These are phyloP conservation scores for Agrocybe praecox DNA, from an alignment of 768 basidiomycete species.

Conservation along the genomic window DNA sequence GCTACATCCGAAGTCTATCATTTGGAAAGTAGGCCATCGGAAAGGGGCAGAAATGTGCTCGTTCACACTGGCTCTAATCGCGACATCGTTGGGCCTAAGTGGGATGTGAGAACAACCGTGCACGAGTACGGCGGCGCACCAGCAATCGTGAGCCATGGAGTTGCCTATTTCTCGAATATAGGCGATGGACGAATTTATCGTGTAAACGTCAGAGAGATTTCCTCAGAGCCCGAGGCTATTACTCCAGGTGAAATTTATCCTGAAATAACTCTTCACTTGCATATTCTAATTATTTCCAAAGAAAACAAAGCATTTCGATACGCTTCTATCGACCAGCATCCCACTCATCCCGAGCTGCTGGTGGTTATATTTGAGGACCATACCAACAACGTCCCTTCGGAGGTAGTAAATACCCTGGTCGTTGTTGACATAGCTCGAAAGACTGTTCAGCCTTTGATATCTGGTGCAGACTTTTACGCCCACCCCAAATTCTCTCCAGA, in stretches of 20 bases:
- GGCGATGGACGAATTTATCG: conserved; percentile 56
- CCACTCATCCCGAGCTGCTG: conserved; percentile 51
- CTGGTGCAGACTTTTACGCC: conserved; percentile 78
- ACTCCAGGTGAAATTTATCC: conserved; percentile 57
- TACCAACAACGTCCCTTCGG: conserved; percentile 49
- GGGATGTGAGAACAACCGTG: conserved; percentile 63
- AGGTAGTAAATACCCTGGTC: conserved; percentile 59
- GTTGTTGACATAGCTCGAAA: conserved; percentile 52
- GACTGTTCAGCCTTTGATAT: conserved; percentile 43
- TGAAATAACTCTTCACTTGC: conserved; percentile 4
- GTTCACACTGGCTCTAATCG: conserved; percentile 48
- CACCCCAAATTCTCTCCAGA: conserved; percentile 60
- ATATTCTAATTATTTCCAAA: conserved; percentile 12
- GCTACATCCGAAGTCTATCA: conserved; percentile 56
- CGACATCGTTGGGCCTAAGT: conserved; percentile 57
- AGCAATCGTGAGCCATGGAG: conserved; percentile 50
- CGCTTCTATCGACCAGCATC: conserved; percentile 65
- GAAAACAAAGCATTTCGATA: conserved; percentile 59
- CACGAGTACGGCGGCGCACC: conserved; percentile 76
- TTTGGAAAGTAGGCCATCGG: conserved; percentile 60
- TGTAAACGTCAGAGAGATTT: conserved; percentile 28
- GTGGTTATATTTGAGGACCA: conserved; percentile 75
- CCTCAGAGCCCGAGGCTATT: conserved; percentile 55
- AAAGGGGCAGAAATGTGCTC: conserved; percentile 53
- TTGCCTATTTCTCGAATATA: conserved; percentile 62